Conservation (phyloP, 345 rosid genomes). For the Garcia nutans region DNA sequence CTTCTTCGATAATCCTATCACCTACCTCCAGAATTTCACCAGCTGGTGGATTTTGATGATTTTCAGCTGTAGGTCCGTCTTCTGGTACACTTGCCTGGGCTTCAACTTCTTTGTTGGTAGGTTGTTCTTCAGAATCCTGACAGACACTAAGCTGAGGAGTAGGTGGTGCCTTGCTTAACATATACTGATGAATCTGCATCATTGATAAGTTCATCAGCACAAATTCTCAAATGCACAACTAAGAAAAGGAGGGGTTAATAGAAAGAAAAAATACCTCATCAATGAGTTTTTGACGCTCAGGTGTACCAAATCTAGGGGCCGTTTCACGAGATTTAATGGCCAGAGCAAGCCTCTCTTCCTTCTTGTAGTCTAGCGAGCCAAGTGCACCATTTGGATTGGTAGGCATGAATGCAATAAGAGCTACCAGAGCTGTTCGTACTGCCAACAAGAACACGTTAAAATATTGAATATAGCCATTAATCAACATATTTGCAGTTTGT, state of each 20-base stretch:
- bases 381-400: conserved; percentile 89
- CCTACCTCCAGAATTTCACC: conserved; percentile 23
- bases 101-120: conserved; percentile 22
- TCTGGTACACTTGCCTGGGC: conserved; percentile 20
- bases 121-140: conserved; percentile 29
- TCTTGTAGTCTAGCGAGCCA: conserved; percentile 88
- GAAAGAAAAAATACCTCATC: conserved; percentile 55
- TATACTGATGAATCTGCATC: conserved; percentile 78
- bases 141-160: conserved; percentile 44
- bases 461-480: conserved; percentile 16
- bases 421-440: conserved; percentile 94
- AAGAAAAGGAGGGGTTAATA: background rate
- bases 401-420: conserved; percentile 97
- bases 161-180: conserved; percentile 77
- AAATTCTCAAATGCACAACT: background rate
- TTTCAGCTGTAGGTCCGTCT: conserved; percentile 19
- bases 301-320: conserved; percentile 68
- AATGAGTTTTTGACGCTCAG: conserved; percentile 84
- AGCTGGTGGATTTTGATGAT: conserved; percentile 23
- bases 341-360: conserved; percentile 78
- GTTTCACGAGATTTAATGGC: conserved; percentile 87
- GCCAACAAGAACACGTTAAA: conserved; percentile 30
- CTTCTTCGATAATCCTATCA: conserved; percentile 48
- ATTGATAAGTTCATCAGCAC: conserved; percentile 13
- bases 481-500: background rate